Percentiles rank a stretch among this genome's conserved stretches.
Conservation (phyloP, 2,329 filamentous ascomycete genomes). For the Cadophora sp. region DNA sequence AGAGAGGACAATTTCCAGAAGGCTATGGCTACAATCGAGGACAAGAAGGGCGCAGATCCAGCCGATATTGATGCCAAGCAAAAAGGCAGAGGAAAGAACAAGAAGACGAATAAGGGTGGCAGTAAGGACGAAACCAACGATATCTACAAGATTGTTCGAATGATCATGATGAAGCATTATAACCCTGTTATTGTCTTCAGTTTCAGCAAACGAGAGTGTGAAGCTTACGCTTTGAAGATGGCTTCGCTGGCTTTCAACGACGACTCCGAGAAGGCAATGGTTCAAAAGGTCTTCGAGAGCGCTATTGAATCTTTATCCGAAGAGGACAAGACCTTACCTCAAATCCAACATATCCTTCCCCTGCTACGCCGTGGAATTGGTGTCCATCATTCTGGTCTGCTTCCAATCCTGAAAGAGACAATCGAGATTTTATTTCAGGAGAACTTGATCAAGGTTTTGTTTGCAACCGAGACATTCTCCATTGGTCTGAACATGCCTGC, state of each 20-base stretch:
- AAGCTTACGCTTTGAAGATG: slow-evolving; percentile 87
- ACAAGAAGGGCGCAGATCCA: slow-evolving; percentile 85
- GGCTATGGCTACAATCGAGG: slow-evolving; percentile 89
- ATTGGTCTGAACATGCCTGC: slow-evolving; percentile 99
- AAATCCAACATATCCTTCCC: slow-evolving; percentile 90
- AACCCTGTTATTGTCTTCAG: slow-evolving; percentile 99
- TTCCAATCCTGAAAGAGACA: slow-evolving; percentile 96
- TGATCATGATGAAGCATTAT: slow-evolving; percentile 98
- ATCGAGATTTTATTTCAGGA: slow-evolving; percentile 99
- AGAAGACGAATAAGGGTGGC: slow-evolving; percentile 90
- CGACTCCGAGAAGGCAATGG: slow-evolving; percentile 93
- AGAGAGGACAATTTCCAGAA: slow-evolving; percentile 97
- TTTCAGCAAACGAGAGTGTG: slow-evolving; percentile 97
- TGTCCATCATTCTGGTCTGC: slow-evolving; percentile 93
- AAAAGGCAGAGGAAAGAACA: slow-evolving; percentile 90
- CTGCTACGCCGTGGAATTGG: slow-evolving; percentile 91
- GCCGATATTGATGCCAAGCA: slow-evolving; percentile 79
- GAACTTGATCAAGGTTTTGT: slow-evolving; percentile 95
- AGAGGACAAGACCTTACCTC: slow-evolving; percentile 85
- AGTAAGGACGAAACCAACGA: slow-evolving; percentile 73
- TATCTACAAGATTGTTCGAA: slow-evolving; percentile 97
- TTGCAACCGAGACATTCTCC: slow-evolving; percentile 98
- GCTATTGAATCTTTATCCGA: slow-evolving; percentile 93
- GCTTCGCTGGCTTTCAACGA: slow-evolving; percentile 92
- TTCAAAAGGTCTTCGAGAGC: slow-evolving; percentile 90